These are phyloP conservation scores for Thraustochytrium striatum DNA, from an alignment of 352 stramenopile species.

Conservation along the genomic window DNA sequence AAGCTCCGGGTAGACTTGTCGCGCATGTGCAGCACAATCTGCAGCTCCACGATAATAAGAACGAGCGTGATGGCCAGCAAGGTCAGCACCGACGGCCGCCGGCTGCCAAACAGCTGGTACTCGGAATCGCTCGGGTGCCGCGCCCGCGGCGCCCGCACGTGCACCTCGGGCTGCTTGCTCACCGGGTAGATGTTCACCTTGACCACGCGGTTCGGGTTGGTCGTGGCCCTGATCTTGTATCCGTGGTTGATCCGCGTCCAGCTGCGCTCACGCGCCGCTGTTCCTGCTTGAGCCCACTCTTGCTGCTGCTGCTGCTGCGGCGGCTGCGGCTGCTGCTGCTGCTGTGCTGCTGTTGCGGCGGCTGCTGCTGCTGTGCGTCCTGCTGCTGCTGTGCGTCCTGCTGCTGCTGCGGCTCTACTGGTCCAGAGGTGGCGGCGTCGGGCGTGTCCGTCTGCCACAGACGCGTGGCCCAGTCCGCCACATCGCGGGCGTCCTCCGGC, in stretches of 20 bases:
- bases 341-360: no score
- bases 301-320: no score
- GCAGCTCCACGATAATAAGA: conserved; percentile 41
- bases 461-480: no score
- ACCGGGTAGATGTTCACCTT: background rate
- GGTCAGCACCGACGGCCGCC: background rate
- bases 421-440: no score
- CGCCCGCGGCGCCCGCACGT: background rate
- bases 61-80: conserved; percentile 32
- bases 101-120: background rate
- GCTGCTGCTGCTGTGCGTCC: no score
- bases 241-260: background rate
- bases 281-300: no score
- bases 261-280: background rate
- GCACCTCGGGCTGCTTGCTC: background rate
- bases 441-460: no score
- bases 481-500: no score
- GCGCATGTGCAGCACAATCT: conserved; percentile 21
- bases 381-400: no score
- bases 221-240: background rate
- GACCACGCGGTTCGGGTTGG: background rate
- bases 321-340: no score
- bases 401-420: no score
- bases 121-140: background rate
- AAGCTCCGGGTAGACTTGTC: background rate